Evolutionary conservation across 129 eudicot species (phyloP).

Genomic region (Pittosporum tobira): DNA sequence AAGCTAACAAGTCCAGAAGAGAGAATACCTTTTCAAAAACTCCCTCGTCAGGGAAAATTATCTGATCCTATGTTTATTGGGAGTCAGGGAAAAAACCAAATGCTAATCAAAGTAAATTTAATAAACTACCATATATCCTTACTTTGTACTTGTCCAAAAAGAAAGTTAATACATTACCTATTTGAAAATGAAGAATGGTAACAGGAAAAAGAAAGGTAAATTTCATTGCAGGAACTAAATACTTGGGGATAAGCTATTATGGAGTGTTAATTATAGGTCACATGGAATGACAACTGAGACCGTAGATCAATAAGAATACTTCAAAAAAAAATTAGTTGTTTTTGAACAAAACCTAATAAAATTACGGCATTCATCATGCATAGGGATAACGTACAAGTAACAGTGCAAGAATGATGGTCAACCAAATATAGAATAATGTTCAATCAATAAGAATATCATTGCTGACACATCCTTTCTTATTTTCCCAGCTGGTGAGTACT

Average conservation of each 20-base stretch:
- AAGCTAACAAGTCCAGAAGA: background rate
- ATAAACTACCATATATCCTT: too few relatives aligned
- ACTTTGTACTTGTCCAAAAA: too few relatives aligned
- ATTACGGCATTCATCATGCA: background rate
- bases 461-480: background rate
- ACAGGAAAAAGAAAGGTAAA: background rate
- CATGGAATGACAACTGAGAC: background rate
- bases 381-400: background rate
- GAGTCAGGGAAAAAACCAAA: constrained; percentile 28
- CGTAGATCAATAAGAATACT: too few relatives aligned
- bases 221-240: background rate
- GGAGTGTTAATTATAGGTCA: background rate
- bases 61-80: constrained; percentile 60
- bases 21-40: constrained; percentile 75
- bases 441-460: background rate
- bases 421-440: too few relatives aligned
- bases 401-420: background rate
- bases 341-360: too few relatives aligned
- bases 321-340: too few relatives aligned
- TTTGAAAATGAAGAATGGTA: background rate
- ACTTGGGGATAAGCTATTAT: background rate
- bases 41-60: constrained; percentile 89
- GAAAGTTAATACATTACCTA: background rate
- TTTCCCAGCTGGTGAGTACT: background rate
- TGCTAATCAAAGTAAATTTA: background rate